phyloP scores from a whole-genome alignment of 805 yeast species.

The Candida maesae region DNA sequence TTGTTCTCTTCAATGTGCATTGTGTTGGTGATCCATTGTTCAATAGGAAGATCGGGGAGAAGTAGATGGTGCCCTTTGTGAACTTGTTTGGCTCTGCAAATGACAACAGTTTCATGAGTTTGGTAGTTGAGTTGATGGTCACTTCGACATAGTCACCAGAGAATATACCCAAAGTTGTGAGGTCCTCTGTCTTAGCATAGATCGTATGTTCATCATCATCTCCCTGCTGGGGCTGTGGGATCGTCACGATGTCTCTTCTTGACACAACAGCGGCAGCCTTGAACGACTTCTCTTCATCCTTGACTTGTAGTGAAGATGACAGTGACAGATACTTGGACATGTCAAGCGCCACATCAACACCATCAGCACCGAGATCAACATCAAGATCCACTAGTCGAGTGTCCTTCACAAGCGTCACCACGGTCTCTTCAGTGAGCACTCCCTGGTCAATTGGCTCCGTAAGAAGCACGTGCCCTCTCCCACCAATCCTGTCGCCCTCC shows the following conservation, averaged over 20 bases:
- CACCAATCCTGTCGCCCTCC: constrained; percentile 18
- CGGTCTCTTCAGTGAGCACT: constrained; percentile 39
- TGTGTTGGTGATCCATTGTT: constrained; percentile 40
- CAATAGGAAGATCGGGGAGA: constrained; percentile 59
- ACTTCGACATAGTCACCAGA: constrained; percentile 63
- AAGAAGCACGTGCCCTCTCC: constrained; percentile 44
- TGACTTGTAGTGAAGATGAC: neutral
- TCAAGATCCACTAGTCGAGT: constrained; percentile 3
- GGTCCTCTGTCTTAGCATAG: constrained; percentile 43
- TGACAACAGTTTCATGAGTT: constrained; percentile 41
- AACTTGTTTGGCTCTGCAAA: constrained; percentile 60
- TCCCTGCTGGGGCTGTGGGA: constrained; percentile 2
- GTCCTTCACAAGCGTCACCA: constrained; percentile 48
- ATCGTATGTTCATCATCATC: constrained; percentile 48
- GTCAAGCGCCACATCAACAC: constrained; percentile 10
- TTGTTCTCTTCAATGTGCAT: constrained; percentile 18
- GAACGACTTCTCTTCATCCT: neutral
- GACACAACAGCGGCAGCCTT: neutral
- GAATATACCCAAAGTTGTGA: constrained; percentile 56
- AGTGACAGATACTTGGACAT: constrained; percentile 16
- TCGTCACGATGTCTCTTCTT: constrained; percentile 5
- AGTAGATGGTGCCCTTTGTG: constrained; percentile 37
- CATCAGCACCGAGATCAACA: constrained; percentile 1
- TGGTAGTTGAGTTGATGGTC: constrained; percentile 5
- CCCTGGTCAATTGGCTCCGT: constrained; percentile 82